Base-by-base conservation (phyloP, 768 basidiomycete species). In the Pleurotus platypus region DNA sequence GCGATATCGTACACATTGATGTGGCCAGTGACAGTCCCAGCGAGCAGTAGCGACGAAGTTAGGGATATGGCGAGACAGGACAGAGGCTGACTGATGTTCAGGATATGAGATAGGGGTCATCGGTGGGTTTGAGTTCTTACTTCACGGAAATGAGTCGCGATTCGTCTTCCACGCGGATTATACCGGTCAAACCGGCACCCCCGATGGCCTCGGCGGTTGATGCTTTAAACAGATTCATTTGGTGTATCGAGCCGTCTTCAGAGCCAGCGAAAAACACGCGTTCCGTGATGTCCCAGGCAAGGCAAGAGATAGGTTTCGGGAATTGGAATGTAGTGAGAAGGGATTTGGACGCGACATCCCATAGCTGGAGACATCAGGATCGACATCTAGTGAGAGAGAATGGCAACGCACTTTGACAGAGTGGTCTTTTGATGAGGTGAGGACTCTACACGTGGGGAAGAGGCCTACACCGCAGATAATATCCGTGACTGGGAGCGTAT, bases 241-340 rank as follows among this genome's bases (percentile, higher is more conserved):
- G 88, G 70, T 90, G 83, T 63, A 95, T 80, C 9, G 82, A 84
- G 3, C 92, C 91, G 24, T 62, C 61, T 48, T 87, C 79, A 0
- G 92, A 92, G 8, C 86, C 89, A 27, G 92, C 92, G 66, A 97
- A 94, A 70, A 98, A 92, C 48, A 88, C 75, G 22, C 95, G 83
- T 72, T 98, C 96, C 0, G 87, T 83, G n/a, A 81, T 65, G 63
- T 98, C 94, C 80, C 90, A 89, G 8, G 83, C 82, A 15, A 95
- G 65, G 55, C 75, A 81, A 4, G 81, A 73, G 35, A 95, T 85
- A 1, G 90, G 81, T 56, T 85, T 78, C 13, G 94, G 91, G 62
- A 97, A 94, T 62, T 87, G 80, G 68, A 96, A 96, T 0, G 95
- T 94, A 5, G 90, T 87, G 22, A 98, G 74, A 13, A 98, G 78